Evolutionary conservation across 2,329 filamentous ascomycete species (phyloP), one percentile per base, ranked within the genome.

Genomic region (Alternaria sp.): DNA sequence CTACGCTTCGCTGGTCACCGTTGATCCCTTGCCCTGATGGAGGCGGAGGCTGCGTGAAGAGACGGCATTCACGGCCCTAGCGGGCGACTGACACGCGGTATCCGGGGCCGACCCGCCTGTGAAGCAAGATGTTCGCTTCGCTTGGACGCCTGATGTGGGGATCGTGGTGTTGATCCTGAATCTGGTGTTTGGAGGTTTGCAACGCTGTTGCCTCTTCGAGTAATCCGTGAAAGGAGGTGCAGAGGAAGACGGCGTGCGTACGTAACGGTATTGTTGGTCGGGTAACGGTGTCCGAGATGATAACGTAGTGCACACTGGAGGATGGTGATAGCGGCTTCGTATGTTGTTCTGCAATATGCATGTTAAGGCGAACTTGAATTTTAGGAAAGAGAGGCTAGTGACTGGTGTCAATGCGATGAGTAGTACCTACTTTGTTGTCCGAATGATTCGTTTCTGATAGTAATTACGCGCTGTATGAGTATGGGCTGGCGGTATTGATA

Each of bases 1-100:
- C 56, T 54, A 33, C 28, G 15, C 18, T 43, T 47, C 55, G 49
- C 49, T 43, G 41, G 18, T 41, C 47, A 18, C 46, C 28, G 60
- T 54, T 54, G 41, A 59, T 62, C 55, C 54, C 30, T 62, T 62
- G 9, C 59, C 60, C 25, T 33, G 45, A 62, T 23, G 3, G 43
- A 59, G 49, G 37, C 30, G 49, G 37, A 28, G 33, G 12, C 25
- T 41, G 55, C 46, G 30, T 30, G 37, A 45, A 45, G 45, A 25
- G 30, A 47, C 53, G 30, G 58, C 30, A 28, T 18, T 20, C 9
- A 23, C 30, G 30, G 56, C n/a, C 33, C 41, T 57, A n/a, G 30
- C 9, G 33, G 8, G 49, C 49, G 49, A 41, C 20, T 25, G 14
- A 37, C 20, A 23, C 53, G 30, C 43, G 43, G 47, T 41, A 21